A percentile compares a stretch with the other conserved stretches of the same genome.
phyloP scores from a whole-genome alignment of 495 filamentous ascomycete genomes.

The Podospora australis region DNA sequence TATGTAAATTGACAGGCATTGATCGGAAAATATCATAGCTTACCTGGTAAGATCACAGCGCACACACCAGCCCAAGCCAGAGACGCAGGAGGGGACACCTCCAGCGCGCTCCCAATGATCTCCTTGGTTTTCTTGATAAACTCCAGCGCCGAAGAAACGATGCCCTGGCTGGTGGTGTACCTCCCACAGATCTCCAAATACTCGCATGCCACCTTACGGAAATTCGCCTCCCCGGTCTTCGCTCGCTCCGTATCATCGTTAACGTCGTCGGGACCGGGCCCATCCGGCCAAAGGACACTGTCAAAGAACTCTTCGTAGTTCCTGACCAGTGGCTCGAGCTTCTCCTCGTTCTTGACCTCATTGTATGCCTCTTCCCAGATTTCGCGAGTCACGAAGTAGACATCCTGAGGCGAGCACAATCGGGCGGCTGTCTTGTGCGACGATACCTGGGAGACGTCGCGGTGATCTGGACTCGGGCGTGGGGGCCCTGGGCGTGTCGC shows the following conservation, averaged over 20 bases:
- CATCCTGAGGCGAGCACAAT: no score
- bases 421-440: no score
- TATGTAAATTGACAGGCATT: no score
- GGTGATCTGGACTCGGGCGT: no score
- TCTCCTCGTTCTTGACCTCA: neutral
- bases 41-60: conserved; percentile 14
- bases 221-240: conserved; percentile 6
- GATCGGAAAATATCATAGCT: no score
- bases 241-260: no score
- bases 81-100: conserved; percentile 10
- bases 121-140: conserved; percentile 15
- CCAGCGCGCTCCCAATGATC: conserved; percentile 1
- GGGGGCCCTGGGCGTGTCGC: no score
- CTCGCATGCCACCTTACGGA: conserved; percentile 8
- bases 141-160: conserved; percentile 13
- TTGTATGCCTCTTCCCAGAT: conserved; percentile 16
- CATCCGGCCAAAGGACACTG: conserved; percentile 6
- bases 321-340: conserved; percentile 7
- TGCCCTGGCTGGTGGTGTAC: conserved; percentile 2
- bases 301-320: conserved; percentile 18
- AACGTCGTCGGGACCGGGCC: no score
- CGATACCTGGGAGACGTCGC: no score
- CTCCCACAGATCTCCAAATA: conserved; percentile 5
- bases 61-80: conserved; percentile 18
- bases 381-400: conserved; percentile 5